Evolutionary conservation across 306 rosid genomes (phyloP).

Genomic region (Quercus dentata): DNA sequence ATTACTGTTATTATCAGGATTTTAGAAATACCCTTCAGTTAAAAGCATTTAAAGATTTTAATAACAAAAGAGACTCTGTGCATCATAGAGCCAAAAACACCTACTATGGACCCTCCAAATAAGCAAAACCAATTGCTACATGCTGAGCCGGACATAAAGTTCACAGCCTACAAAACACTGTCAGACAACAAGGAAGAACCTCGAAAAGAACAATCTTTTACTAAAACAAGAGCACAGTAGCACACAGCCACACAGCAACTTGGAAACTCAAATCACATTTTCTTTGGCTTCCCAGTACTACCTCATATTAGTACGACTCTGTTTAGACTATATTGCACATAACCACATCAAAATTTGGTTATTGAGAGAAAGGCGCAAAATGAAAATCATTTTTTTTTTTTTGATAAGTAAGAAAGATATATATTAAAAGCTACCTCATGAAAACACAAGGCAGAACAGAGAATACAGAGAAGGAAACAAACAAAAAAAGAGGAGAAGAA

Average conservation of each 20-base stretch:
- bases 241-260: neutral
- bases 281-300: neutral
- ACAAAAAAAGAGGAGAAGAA: too few relatives aligned
- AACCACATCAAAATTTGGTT: neutral
- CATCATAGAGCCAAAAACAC: neutral
- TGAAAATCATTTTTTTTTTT: too few relatives aligned
- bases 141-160: neutral
- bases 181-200: neutral
- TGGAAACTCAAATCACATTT: neutral
- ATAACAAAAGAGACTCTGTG: neutral
- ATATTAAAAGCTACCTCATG: too few relatives aligned
- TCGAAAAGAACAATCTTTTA: neutral
- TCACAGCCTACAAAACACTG: neutral
- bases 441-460: too few relatives aligned
- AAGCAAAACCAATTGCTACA: neutral
- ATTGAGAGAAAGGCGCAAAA: too few relatives aligned
- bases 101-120: neutral
- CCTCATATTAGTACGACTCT: neutral
- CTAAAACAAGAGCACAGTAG: neutral
- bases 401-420: too few relatives aligned
- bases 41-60: neutral
- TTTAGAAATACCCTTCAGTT: neutral
- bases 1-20: neutral
- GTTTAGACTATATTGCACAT: neutral
- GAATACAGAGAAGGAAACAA: too few relatives aligned